These are phyloP conservation scores for Uncinocarpus reesii DNA, from an alignment of 2,329 filamentous ascomycete species.

Conservation along the genomic window DNA sequence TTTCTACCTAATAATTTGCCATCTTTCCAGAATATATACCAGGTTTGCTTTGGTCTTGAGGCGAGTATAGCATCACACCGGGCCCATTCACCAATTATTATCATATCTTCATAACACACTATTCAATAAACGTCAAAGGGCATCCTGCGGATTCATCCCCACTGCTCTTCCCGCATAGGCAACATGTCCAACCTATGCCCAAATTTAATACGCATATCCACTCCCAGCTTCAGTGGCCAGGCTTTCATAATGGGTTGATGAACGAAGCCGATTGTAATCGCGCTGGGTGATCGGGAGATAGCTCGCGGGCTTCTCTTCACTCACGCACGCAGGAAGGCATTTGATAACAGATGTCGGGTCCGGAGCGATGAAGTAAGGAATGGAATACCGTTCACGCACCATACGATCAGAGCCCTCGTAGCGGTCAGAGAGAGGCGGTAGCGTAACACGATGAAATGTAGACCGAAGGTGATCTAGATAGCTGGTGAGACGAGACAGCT, in stretches of 20 bases:
- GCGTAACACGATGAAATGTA: slow-evolving; percentile 44
- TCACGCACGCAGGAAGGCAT: slow-evolving; percentile 41
- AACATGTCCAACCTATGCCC: too few relatives aligned
- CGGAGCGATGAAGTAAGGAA: slow-evolving; percentile 50
- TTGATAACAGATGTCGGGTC: slow-evolving; percentile 44
- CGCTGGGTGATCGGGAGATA: slow-evolving; percentile 42
- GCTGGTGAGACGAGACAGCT: slow-evolving; percentile 25
- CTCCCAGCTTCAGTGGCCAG: slow-evolving; percentile 7
- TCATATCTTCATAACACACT: too few relatives aligned
- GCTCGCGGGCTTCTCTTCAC: slow-evolving; percentile 37
- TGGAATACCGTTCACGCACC: slow-evolving; percentile 47
- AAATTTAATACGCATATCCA: slow-evolving; percentile 9
- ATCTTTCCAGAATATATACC: too few relatives aligned
- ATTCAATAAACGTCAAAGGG: too few relatives aligned
- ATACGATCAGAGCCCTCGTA: slow-evolving; percentile 34
- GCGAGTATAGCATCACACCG: too few relatives aligned
- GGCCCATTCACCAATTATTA: too few relatives aligned
- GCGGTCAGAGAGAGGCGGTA: slow-evolving; percentile 35
- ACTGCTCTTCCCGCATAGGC: too few relatives aligned
- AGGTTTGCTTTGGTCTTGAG: too few relatives aligned
- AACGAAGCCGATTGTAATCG: slow-evolving; percentile 23
- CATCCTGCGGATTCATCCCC: not conserved
- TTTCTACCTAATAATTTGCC: too few relatives aligned
- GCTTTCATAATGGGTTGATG: slow-evolving; percentile 11
- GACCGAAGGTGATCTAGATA: slow-evolving; percentile 36